Percentiles rank a stretch among this genome's conserved stretches.
Evolutionary conservation across 257 asterid genomes (phyloP).

Genomic region (Nemophila menziesii): DNA sequence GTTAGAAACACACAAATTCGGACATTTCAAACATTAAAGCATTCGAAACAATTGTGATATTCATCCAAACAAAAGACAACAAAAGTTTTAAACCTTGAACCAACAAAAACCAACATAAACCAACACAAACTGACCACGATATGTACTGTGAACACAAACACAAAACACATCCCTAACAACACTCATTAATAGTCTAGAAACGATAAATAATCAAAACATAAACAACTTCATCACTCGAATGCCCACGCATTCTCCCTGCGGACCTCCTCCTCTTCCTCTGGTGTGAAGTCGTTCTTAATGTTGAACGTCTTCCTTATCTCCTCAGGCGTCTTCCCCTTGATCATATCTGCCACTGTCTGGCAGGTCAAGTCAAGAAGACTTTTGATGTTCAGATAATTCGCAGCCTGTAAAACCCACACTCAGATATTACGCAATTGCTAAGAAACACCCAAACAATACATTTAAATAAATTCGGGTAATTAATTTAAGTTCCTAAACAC

Average conservation of each 20-base stretch:
- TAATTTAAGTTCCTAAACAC: no score
- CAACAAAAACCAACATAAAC: not conserved
- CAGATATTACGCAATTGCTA: not conserved
- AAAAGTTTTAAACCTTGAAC: not conserved
- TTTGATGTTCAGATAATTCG: slow-evolving; percentile 7
- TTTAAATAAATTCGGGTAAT: no score
- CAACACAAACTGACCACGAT: not conserved
- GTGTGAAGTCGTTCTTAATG: slow-evolving; percentile 13
- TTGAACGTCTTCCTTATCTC: slow-evolving; percentile 8
- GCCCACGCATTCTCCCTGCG: slow-evolving; percentile 12
- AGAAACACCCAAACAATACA: no score
- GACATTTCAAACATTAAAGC: no score
- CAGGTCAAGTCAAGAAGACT: slow-evolving; percentile 11
- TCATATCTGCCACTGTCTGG: slow-evolving; percentile 11
- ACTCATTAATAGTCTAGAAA: no score
- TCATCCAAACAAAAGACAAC: no score
- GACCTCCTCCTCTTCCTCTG: slow-evolving; percentile 12
- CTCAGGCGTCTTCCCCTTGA: slow-evolving; percentile 12
- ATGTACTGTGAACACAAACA: not conserved
- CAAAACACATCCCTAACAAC: not conserved
- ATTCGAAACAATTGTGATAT: no score
- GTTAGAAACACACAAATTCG: no score
- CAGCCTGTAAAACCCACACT: slow-evolving; percentile 1
- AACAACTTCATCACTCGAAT: slow-evolving; percentile 1
- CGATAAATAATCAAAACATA: no score